These are phyloP conservation scores for Neopestalotiopsis rosae DNA, from an alignment of 2,329 filamentous ascomycete genomes.

Conservation along the genomic window DNA sequence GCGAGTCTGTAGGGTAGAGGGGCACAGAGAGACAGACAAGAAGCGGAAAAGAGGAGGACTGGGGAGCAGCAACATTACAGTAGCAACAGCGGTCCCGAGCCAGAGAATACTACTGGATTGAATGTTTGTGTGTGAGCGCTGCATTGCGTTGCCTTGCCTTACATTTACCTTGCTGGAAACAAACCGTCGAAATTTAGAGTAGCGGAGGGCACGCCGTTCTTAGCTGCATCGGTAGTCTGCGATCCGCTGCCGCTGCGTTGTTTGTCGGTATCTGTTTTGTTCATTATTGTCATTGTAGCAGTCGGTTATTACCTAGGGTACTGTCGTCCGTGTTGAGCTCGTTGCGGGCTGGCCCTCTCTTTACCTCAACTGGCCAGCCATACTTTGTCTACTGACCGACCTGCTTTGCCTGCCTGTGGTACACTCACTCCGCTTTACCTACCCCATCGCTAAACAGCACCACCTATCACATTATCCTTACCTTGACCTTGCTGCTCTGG, in stretches of 20 bases:
- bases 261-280: neutral
- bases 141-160: no score
- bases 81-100: neutral
- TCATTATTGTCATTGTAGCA: neutral
- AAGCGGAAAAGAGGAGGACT: neutral
- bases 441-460: conserved; percentile 1
- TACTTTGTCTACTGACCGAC: neutral
- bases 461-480: conserved; percentile 4
- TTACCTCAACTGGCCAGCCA: neutral
- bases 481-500: neutral
- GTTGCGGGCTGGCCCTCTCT: neutral
- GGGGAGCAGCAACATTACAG: neutral
- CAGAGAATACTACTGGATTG: neutral
- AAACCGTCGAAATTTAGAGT: neutral
- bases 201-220: neutral
- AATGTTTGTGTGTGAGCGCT: neutral
- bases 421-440: neutral
- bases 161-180: neutral
- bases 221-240: neutral
- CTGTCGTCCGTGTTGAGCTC: neutral
- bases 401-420: neutral
- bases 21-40: neutral
- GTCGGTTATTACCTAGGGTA: neutral
- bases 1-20: neutral
- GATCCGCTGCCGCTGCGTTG: neutral